Evolutionary conservation across 2,329 filamentous ascomycete species (phyloP).

Genomic region (Fusarium nygamai): DNA sequence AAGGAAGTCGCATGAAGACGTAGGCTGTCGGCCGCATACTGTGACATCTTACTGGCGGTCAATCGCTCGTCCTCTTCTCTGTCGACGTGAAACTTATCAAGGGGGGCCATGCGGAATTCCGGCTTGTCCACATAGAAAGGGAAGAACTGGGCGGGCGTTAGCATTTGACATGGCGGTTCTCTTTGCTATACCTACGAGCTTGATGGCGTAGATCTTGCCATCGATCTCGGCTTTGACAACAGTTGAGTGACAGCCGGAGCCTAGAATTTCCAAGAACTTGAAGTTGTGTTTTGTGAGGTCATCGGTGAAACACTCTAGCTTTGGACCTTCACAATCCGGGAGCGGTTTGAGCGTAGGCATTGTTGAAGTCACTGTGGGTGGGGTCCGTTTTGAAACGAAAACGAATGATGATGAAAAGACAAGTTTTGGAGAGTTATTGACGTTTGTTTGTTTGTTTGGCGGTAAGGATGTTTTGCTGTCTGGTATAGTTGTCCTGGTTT

Average conservation of each 20-base stretch:
- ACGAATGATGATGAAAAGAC: not conserved
- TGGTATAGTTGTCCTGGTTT: not conserved
- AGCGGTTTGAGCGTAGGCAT: slow-evolving; percentile 2
- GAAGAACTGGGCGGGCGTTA: not conserved
- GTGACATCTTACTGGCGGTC: not conserved
- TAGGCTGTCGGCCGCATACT: not conserved
- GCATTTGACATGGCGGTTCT: accelerated
- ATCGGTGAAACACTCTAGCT: slow-evolving; percentile 9
- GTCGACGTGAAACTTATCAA: not conserved
- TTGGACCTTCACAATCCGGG: slow-evolving; percentile 13
- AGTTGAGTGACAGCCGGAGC: not conserved
- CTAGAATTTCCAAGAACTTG: not conserved
- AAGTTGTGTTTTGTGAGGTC: not conserved
- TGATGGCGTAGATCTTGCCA: not conserved
- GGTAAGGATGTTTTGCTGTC: not conserved
- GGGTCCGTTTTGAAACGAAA: not conserved
- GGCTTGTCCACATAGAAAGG: accelerated
- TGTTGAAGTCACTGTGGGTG: not conserved
- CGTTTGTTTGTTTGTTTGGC: not conserved
- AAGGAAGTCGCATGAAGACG: not conserved
- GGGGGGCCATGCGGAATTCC: not conserved
- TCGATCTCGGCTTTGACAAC: slow-evolving; percentile 1
- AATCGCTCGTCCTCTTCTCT: not conserved
- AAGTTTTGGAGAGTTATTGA: not conserved
- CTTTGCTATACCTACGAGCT: not conserved